These are phyloP conservation scores for Chlorella sp. DNA, from an alignment of 139 green algal genomes.

Conservation along the genomic window DNA sequence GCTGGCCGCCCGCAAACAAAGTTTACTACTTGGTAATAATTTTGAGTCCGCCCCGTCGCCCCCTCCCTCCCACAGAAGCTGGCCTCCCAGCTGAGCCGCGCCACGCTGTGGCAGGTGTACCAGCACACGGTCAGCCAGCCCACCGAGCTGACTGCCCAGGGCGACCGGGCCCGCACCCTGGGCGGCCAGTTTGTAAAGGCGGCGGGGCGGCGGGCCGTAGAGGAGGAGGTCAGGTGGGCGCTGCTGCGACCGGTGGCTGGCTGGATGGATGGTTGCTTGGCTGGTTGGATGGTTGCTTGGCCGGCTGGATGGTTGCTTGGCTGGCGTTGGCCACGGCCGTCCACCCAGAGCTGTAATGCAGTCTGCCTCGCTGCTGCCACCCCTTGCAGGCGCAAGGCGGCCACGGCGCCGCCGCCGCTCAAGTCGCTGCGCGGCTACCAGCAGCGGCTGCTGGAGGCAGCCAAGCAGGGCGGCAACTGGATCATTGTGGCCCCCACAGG, in stretches of 20 bases:
- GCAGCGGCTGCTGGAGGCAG: background rate
- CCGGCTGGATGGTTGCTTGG: background rate
- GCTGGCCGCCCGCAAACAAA: too few relatives aligned
- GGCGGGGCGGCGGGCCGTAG: background rate
- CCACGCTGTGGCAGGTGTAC: background rate
- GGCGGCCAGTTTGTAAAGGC: conserved; percentile 16
- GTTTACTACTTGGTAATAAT: too few relatives aligned
- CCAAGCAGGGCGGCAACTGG: background rate
- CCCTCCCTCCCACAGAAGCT: background rate
- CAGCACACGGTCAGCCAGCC: background rate
- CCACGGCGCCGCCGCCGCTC: too few relatives aligned
- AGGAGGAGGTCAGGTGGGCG: background rate
- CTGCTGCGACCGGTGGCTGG: background rate
- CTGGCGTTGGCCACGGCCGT: background rate
- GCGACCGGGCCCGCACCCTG: background rate
- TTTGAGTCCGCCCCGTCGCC: too few relatives aligned
- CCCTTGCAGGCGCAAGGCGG: background rate
- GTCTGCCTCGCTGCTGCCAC: background rate
- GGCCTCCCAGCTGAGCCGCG: background rate
- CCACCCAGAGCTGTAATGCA: background rate
- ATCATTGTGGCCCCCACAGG: conserved; percentile 16
- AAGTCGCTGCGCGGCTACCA: background rate
- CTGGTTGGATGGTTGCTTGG: background rate
- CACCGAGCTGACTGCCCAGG: conserved; percentile 3
- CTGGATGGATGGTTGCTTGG: background rate